These are phyloP conservation scores for Chlamydomonas sp. DNA, from an alignment of 139 green algal species.

Conservation along the genomic window DNA sequence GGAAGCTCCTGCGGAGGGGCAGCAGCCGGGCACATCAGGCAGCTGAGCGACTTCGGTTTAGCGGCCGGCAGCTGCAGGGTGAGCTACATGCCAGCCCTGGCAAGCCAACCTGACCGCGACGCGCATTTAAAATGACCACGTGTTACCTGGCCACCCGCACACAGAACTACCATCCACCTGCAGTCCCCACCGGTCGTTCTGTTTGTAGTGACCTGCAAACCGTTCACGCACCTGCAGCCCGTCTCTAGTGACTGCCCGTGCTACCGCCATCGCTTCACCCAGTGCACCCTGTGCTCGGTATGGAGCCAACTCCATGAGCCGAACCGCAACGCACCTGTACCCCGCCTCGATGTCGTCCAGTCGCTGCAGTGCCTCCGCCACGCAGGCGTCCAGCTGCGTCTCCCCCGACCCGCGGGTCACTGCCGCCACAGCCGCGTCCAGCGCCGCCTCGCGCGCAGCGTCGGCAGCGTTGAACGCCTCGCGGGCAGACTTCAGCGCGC, in stretches of 20 bases:
- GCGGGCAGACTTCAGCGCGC: conserved; percentile 25
- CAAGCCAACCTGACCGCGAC: no score
- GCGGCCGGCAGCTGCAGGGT: not conserved
- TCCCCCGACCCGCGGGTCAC: conserved; percentile 66
- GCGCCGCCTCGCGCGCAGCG: conserved; percentile 42
- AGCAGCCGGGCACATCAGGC: not conserved
- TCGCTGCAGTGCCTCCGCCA: conserved; percentile 43
- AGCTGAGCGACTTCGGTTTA: not conserved
- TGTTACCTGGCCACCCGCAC: not conserved
- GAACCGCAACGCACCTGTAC: conserved; percentile 28
- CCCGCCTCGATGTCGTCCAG: conserved; percentile 53
- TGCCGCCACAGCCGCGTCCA: conserved; percentile 57
- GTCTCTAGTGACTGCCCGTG: no score
- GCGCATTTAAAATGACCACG: no score
- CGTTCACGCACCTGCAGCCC: no score
- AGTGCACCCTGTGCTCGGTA: no score
- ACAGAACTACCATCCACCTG: no score
- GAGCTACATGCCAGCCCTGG: not conserved
- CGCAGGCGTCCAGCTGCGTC: conserved; percentile 49
- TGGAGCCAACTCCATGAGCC: no score
- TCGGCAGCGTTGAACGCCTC: conserved; percentile 59
- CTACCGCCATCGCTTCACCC: no score
- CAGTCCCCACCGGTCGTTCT: no score
- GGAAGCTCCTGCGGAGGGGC: conserved; percentile 14
- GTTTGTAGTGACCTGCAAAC: no score